These are phyloP conservation scores for Solanum sparsipilum DNA, from an alignment of 257 asterid species.

Conservation along the genomic window DNA sequence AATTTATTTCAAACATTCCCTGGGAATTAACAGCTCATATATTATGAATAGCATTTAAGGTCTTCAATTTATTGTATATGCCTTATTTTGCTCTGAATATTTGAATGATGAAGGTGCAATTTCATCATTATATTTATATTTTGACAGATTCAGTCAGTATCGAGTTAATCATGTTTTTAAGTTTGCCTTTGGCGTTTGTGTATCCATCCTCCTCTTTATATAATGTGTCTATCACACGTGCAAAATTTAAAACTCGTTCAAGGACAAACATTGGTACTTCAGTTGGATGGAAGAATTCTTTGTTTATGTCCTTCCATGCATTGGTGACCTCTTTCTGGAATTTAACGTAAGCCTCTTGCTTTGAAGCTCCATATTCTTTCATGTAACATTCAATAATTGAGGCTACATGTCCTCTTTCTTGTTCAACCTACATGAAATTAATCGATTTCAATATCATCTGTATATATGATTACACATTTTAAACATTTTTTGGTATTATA, in stretches of 20 bases:
- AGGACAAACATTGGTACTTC: background rate
- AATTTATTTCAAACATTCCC: no score
- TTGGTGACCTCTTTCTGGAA: background rate
- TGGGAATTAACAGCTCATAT: no score
- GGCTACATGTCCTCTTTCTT: background rate
- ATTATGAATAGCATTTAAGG: no score
- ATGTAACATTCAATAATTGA: background rate
- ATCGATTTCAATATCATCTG: background rate
- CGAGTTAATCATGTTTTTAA: no score
- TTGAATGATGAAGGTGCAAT: background rate
- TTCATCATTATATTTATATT: background rate
- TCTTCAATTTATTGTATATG: background rate
- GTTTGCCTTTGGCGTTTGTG: background rate
- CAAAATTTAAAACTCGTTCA: background rate
- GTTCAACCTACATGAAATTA: background rate
- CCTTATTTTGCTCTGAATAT: background rate
- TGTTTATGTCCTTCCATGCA: constrained; percentile 10
- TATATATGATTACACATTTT: no score
- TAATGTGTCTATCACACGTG: background rate
- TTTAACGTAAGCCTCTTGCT: background rate
- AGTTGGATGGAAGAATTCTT: background rate
- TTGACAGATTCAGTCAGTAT: no score
- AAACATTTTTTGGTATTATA: no score
- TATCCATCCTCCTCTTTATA: background rate
- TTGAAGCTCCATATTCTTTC: background rate